A percentile compares a stretch with the other conserved stretches of the same genome.
These are phyloP conservation scores for Crithidia fasciculata DNA, from an alignment of 208 protist genomes.

Conservation along the genomic window DNA sequence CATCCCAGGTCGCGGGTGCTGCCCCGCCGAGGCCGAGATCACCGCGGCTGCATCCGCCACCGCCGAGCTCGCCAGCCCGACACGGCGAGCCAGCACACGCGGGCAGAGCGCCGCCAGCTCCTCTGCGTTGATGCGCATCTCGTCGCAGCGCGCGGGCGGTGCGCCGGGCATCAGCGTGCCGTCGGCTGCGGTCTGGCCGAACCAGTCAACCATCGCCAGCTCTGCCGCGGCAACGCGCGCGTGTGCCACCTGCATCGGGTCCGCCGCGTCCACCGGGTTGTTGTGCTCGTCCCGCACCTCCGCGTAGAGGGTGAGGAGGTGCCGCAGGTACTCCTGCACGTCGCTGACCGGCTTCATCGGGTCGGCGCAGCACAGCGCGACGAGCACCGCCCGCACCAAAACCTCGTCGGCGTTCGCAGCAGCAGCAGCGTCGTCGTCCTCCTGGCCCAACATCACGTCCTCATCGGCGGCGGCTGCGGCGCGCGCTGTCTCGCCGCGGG, in stretches of 20 bases:
- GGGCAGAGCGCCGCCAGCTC: constrained; percentile 54
- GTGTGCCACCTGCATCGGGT: constrained; percentile 28
- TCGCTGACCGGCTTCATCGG: constrained; percentile 33
- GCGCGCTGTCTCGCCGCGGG: neutral
- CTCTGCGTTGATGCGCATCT: constrained; percentile 35
- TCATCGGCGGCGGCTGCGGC: neutral
- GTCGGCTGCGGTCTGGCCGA: constrained; percentile 11
- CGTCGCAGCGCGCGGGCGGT: constrained; percentile 29
- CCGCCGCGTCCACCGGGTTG: constrained; percentile 22
- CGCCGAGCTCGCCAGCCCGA: constrained; percentile 7
- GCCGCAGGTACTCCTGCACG: constrained; percentile 51
- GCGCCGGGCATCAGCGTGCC: constrained; percentile 16
- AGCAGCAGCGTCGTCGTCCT: neutral
- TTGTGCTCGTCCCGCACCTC: constrained; percentile 31
- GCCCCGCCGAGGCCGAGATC: constrained; percentile 19
- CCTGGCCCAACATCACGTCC: neutral
- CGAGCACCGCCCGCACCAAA: constrained; percentile 40
- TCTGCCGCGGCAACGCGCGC: constrained; percentile 27
- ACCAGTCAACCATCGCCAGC: constrained; percentile 32
- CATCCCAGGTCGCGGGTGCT: neutral
- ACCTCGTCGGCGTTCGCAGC: constrained; percentile 2
- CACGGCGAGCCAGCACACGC: constrained; percentile 38
- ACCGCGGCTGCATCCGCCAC: constrained; percentile 18
- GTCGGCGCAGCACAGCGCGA: constrained; percentile 42
- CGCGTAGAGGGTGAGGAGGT: constrained; percentile 49